Evolutionary conservation across 2,329 filamentous ascomycete species (phyloP).

Genomic region (Ceratocystis harringtonii): DNA sequence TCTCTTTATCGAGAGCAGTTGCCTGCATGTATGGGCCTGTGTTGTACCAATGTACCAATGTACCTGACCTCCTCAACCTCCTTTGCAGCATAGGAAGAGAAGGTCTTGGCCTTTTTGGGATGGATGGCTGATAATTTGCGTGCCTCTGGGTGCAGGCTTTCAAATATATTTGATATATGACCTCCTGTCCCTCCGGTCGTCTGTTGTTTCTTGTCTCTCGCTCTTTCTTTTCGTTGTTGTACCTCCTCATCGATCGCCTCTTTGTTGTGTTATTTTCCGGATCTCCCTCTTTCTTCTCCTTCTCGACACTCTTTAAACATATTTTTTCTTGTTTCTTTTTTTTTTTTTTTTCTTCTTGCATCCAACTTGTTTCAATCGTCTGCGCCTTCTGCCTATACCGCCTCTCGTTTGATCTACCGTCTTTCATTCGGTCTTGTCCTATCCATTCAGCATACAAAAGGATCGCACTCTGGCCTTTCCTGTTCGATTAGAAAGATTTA

Average conservation of each 20-base stretch:
- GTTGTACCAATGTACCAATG: neutral
- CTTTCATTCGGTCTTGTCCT: constrained; percentile 10
- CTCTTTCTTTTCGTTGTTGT: constrained; percentile 15
- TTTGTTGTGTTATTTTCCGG: constrained; percentile 5
- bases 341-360: neutral
- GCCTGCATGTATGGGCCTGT: neutral
- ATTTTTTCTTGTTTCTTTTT: constrained; percentile 8
- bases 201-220: constrained; percentile 13
- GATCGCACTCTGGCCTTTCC: neutral
- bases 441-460: constrained; percentile 5
- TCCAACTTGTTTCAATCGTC: constrained; percentile 1
- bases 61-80: neutral
- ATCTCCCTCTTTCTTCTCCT: constrained; percentile 1
- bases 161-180: constrained; percentile 6
- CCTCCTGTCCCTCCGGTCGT: neutral
- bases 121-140: neutral
- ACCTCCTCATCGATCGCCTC: constrained; percentile 13
- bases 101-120: too few relatives aligned
- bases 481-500: neutral
- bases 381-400: neutral
- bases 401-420: constrained; percentile 14
- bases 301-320: constrained; percentile 11
- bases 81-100: too few relatives aligned
- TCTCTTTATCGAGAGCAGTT: neutral
- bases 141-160: neutral